Evolutionary conservation across 495 filamentous ascomycete genomes (phyloP).

Genomic region (Daldinia loculata): DNA sequence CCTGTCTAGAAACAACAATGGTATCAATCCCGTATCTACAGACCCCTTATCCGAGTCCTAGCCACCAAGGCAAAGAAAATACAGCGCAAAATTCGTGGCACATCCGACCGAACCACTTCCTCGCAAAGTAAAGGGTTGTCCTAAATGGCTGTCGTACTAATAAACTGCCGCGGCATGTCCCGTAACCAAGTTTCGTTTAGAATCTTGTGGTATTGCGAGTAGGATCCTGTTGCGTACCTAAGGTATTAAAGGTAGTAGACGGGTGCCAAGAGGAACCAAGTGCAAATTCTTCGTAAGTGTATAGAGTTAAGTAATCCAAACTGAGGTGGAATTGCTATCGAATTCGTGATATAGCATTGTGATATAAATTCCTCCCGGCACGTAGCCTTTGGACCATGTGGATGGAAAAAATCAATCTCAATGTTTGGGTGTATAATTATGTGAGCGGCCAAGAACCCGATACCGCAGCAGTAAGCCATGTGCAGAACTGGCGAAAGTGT

Average conservation of each 20-base stretch:
- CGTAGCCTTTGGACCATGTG: neutral
- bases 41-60: slow-evolving; percentile 19
- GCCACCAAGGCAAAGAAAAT: slow-evolving; percentile 24
- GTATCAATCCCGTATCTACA: slow-evolving; percentile 44
- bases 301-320: slow-evolving; percentile 1
- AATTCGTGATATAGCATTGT: slow-evolving; percentile 13
- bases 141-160: neutral
- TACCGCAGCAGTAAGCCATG: slow-evolving; percentile 1
- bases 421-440: slow-evolving; percentile 13
- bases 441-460: slow-evolving; percentile 7
- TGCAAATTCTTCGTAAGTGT: slow-evolving; percentile 3
- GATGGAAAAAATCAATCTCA: neutral
- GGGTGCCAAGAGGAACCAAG: slow-evolving; percentile 2
- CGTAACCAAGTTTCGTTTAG: neutral
- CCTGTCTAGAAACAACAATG: slow-evolving; percentile 39
- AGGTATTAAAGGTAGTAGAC: slow-evolving; percentile 8
- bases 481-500: slow-evolving; percentile 6
- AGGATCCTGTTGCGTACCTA: neutral
- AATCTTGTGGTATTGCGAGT: neutral
- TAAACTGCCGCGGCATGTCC: neutral
- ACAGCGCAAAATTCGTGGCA: slow-evolving; percentile 13
- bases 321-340: slow-evolving; percentile 1
- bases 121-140: slow-evolving; percentile 21
- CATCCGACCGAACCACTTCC: slow-evolving; percentile 21
- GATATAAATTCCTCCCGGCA: slow-evolving; percentile 2